Evolutionary conservation across 305 asterid species (phyloP).

Genomic region (Solanum hybrid): DNA sequence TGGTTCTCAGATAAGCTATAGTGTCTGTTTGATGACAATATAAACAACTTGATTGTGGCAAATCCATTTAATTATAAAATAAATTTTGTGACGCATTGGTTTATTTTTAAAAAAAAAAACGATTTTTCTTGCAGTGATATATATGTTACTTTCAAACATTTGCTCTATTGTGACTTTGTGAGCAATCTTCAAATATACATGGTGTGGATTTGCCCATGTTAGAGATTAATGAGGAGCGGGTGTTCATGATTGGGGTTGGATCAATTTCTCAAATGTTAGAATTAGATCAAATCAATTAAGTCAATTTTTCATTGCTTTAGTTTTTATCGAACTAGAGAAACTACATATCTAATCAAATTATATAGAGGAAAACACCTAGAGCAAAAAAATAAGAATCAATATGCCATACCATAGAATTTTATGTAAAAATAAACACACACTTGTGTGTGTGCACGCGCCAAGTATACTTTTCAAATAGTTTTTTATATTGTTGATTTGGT

Average conservation of each 20-base stretch:
- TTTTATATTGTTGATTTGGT: background rate
- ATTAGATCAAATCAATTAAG: background rate
- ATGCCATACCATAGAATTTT: background rate
- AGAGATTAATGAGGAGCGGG: background rate
- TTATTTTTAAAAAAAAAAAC: background rate
- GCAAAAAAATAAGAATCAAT: background rate
- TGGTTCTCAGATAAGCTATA: background rate
- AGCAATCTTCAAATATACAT: background rate
- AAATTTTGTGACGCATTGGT: background rate
- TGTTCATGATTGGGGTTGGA: background rate
- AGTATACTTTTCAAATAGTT: background rate
- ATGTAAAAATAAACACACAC: background rate
- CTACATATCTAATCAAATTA: background rate
- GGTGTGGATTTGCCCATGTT: background rate
- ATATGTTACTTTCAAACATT: background rate
- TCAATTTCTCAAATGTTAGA: background rate
- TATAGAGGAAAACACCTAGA: background rate
- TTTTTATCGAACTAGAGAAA: background rate
- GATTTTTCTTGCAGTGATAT: background rate
- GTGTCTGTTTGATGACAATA: background rate
- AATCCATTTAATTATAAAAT: background rate
- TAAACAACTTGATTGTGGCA: background rate
- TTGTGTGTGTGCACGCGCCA: background rate
- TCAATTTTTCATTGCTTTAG: background rate
- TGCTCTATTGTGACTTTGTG: background rate